phyloP scores from a whole-genome alignment of 2,329 filamentous ascomycete species.

The Colletotrichum limetticola region DNA sequence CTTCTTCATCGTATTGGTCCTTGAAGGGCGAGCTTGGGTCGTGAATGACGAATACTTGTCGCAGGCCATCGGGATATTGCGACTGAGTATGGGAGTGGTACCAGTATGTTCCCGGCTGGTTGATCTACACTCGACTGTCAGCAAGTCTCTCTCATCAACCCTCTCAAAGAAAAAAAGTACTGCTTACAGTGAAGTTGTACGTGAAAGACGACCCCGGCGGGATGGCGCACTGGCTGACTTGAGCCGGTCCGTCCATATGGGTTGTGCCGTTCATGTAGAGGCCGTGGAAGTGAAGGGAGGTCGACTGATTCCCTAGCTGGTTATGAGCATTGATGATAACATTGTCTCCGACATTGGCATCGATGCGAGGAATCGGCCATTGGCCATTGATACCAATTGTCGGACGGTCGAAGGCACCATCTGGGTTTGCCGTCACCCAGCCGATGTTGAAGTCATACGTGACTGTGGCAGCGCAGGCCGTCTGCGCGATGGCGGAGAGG shows the following conservation, averaged over 20 bases:
- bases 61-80: constrained; percentile 77
- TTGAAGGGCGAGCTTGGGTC: constrained; percentile 70
- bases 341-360: constrained; percentile 70
- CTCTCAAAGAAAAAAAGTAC: too few relatives aligned
- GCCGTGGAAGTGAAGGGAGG: constrained; percentile 77
- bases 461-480: constrained; percentile 51
- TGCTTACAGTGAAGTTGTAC: constrained; percentile 73
- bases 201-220: constrained; percentile 71
- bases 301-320: constrained; percentile 69
- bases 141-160: background rate
- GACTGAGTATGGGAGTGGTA: constrained; percentile 77
- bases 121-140: constrained; percentile 49
- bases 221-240: constrained; percentile 76
- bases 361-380: constrained; percentile 78
- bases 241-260: constrained; percentile 76
- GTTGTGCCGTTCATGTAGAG: constrained; percentile 74
- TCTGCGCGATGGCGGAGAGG: constrained; percentile 21
- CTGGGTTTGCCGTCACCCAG: constrained; percentile 79
- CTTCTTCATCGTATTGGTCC: constrained; percentile 69
- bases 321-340: constrained; percentile 70
- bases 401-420: constrained; percentile 71
- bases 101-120: constrained; percentile 82
- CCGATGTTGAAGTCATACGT: constrained; percentile 75
- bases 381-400: constrained; percentile 81
- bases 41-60: constrained; percentile 72